Evolutionary conservation across 1,284 basidiomycete species (phyloP).

Genomic region (Ceratobasidium sp.): DNA sequence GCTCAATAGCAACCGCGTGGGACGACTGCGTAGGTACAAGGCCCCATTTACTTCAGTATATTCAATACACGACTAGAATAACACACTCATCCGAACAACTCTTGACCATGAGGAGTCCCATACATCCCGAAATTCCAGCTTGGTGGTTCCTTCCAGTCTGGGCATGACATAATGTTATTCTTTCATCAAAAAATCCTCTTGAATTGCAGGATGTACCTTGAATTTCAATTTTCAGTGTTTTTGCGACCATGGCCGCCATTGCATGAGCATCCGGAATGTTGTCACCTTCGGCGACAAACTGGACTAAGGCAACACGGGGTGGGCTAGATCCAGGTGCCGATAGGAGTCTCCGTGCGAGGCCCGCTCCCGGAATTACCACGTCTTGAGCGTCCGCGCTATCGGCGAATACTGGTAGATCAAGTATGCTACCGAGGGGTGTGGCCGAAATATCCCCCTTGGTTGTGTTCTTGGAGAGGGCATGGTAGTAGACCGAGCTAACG

Average conservation of each 20-base stretch:
- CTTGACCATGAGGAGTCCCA: conserved; percentile 76
- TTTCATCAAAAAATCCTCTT: neutral
- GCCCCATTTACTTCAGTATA: neutral
- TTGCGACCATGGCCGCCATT: conserved; percentile 39
- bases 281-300: conserved; percentile 41
- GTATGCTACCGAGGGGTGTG: conserved; percentile 32
- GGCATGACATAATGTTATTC: neutral
- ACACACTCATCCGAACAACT: conserved; percentile 70
- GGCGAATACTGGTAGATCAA: conserved; percentile 26
- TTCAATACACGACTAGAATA: neutral
- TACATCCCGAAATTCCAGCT: conserved; percentile 78
- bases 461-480: conserved; percentile 35
- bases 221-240: conserved; percentile 33
- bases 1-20: conserved; percentile 20
- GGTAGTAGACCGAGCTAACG: conserved; percentile 27
- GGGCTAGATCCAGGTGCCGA: conserved; percentile 27
- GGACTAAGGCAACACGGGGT: conserved; percentile 27
- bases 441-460: conserved; percentile 25
- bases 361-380: conserved; percentile 33
- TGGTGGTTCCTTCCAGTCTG: conserved; percentile 69
- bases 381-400: conserved; percentile 4
- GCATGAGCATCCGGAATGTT: conserved; percentile 40
- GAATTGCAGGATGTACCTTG: conserved; percentile 16
- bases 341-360: conserved; percentile 42
- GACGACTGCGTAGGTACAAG: neutral